Evolutionary conservation across 139 green algal genomes (phyloP).

Genomic region (Chlamydomonas sp.): DNA sequence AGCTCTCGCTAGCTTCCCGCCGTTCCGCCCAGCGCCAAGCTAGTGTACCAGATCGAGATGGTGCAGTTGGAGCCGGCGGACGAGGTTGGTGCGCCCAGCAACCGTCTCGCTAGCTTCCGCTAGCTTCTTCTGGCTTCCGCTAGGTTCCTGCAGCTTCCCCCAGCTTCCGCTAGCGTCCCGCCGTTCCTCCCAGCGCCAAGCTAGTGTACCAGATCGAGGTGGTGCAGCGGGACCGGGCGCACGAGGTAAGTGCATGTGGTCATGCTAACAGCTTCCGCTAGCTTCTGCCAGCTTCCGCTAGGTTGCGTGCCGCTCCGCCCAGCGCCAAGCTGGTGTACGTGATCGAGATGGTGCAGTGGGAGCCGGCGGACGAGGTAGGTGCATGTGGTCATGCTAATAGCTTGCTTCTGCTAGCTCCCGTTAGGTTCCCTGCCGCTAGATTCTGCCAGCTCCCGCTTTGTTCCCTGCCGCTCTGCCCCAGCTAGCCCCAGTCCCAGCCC

Average conservation of each 20-base stretch:
- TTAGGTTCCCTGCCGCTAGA: too few species aligned
- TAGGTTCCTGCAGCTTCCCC: too few species aligned
- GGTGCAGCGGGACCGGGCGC: constrained; percentile 46
- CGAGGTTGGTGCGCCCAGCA: constrained; percentile 1
- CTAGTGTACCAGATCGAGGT: constrained; percentile 70
- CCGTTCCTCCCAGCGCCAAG: constrained; percentile 49
- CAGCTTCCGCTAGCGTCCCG: too few species aligned
- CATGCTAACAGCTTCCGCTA: too few species aligned
- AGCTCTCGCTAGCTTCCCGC: too few species aligned
- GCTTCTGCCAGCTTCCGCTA: too few species aligned
- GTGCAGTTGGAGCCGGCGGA: constrained; percentile 47
- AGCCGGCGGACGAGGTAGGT: constrained; percentile 20
- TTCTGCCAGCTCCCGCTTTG: too few species aligned
- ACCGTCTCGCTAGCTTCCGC: too few species aligned
- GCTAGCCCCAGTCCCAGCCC: too few species aligned
- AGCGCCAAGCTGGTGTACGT: constrained; percentile 55
- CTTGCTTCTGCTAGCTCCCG: too few species aligned
- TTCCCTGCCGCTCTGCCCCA: constrained; percentile 62
- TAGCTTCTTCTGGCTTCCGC: too few species aligned
- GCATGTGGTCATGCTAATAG: too few species aligned
- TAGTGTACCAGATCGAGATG: constrained; percentile 68
- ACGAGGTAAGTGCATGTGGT: constrained; percentile 5
- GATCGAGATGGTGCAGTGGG: constrained; percentile 61
- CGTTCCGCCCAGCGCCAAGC: constrained; percentile 51
- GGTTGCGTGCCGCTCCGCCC: constrained; percentile 64